Conservation (phyloP, 371 early-diverging fungal genomes). For the Mortierella sp. region DNA sequence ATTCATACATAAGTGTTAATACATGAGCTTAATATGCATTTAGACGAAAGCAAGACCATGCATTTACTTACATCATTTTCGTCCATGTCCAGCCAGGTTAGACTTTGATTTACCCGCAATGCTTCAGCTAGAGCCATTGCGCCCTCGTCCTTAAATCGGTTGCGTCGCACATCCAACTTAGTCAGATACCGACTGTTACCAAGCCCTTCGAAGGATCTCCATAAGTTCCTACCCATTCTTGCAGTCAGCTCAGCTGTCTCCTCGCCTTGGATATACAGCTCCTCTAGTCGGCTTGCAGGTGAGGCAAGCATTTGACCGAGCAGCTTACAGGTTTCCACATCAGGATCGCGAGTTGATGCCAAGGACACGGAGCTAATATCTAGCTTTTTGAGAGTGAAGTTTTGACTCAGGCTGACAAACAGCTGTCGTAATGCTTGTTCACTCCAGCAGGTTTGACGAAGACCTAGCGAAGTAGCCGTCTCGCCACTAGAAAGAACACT, state of each 20-base stretch:
- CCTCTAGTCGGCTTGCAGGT: constrained; percentile 41
- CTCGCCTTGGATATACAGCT: constrained; percentile 43
- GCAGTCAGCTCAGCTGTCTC: constrained; percentile 44
- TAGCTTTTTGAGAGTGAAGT: constrained; percentile 44
- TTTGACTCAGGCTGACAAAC: constrained; percentile 41
- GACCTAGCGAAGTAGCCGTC: constrained; percentile 38
- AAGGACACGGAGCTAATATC: constrained; percentile 43
- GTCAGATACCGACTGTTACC: constrained; percentile 45
- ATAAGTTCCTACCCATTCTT: constrained; percentile 50
- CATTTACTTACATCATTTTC: constrained; percentile 51
- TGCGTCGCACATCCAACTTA: constrained; percentile 50
- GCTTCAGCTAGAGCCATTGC: constrained; percentile 51
- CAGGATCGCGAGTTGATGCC: constrained; percentile 52
- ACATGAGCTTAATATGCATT: neutral
- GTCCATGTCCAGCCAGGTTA: constrained; percentile 53
- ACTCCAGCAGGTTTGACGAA: constrained; percentile 55
- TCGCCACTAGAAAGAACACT: constrained; percentile 37
- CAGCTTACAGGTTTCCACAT: constrained; percentile 53
- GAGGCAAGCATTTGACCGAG: constrained; percentile 50
- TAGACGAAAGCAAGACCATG: too few relatives aligned
- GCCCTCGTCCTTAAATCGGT: constrained; percentile 53
- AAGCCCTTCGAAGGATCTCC: constrained; percentile 51
- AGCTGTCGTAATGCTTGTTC: constrained; percentile 49
- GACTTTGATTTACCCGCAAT: constrained; percentile 47
- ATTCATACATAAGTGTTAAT: neutral